Evolutionary conservation across 208 protist species (phyloP).

Genomic region (Porcisia hertigi): DNA sequence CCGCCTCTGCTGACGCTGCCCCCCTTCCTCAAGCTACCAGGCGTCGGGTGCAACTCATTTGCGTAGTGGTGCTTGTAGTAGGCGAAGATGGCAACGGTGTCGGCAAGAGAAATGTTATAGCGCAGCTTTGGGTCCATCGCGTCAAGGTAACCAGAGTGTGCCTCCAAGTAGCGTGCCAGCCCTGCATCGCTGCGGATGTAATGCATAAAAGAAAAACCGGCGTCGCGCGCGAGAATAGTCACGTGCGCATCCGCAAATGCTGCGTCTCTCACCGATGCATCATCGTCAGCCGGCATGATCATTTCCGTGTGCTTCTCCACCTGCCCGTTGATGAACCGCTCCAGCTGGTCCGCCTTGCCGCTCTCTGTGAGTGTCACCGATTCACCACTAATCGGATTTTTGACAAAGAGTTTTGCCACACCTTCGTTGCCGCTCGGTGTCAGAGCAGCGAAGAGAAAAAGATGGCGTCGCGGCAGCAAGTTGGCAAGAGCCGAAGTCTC

Average conservation of each 20-base stretch:
- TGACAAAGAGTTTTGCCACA: slow-evolving; percentile 84
- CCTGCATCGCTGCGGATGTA: slow-evolving; percentile 48
- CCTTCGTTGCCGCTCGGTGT: slow-evolving; percentile 36
- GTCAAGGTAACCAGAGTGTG: slow-evolving; percentile 44
- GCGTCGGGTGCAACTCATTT: slow-evolving; percentile 15
- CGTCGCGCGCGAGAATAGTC: slow-evolving; percentile 85
- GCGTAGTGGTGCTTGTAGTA: slow-evolving; percentile 80
- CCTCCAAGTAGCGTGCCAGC: slow-evolving; percentile 54
- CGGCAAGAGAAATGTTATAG: slow-evolving; percentile 82
- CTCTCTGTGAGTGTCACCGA: slow-evolving; percentile 67
- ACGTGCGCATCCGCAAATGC: slow-evolving; percentile 81
- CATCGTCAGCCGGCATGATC: slow-evolving; percentile 72
- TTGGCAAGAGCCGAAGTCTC: slow-evolving; percentile 77
- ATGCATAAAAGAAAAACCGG: slow-evolving; percentile 71
- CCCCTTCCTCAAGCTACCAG: slow-evolving; percentile 10
- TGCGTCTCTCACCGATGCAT: slow-evolving; percentile 35
- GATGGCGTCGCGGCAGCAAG: slow-evolving; percentile 77
- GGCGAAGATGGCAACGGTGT: slow-evolving; percentile 72
- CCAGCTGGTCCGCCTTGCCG: slow-evolving; percentile 53
- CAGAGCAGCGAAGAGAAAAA: slow-evolving; percentile 84
- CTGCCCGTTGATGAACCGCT: slow-evolving; percentile 69
- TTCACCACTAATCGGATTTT: slow-evolving; percentile 87
- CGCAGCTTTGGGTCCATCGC: slow-evolving; percentile 42
- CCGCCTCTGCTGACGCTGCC: background rate
- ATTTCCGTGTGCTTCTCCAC: slow-evolving; percentile 78